Evolutionary conservation across 2,329 filamentous ascomycete genomes (phyloP).

Genomic region (Sclerotinia subarctica): DNA sequence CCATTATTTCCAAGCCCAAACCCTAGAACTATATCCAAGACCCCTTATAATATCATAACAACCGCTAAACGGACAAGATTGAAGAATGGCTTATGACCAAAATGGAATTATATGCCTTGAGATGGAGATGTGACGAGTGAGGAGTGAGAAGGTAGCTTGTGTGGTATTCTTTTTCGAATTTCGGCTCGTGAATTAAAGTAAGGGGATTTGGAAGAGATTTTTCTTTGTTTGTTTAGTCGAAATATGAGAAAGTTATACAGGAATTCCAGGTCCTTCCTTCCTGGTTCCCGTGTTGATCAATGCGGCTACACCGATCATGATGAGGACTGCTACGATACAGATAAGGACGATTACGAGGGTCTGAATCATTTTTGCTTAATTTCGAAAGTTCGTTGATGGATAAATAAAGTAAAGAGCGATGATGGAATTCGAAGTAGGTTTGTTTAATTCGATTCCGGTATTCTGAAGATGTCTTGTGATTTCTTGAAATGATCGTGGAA

Average conservation of each 20-base stretch:
- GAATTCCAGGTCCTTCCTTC: neutral
- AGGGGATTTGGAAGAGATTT: neutral
- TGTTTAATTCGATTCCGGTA: neutral
- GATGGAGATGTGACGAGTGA: neutral
- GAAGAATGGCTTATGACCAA: neutral
- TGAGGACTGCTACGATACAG: neutral
- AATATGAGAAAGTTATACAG: neutral
- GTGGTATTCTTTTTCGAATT: neutral
- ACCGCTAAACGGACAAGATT: neutral
- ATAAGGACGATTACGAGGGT: slow-evolving; percentile 11
- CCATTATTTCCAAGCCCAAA: slow-evolving; percentile 6
- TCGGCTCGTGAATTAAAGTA: neutral
- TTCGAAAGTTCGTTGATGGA: neutral
- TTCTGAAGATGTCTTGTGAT: neutral
- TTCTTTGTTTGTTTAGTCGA: neutral
- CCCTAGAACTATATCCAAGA: neutral
- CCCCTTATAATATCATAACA: neutral
- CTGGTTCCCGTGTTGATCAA: slow-evolving; percentile 3
- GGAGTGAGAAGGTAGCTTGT: neutral
- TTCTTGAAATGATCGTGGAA: neutral
- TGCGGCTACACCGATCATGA: slow-evolving; percentile 8
- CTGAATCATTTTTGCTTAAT: slow-evolving; percentile 8
- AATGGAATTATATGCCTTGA: neutral
- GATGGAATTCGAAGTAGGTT: neutral
- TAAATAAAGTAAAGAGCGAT: neutral